Conservation (phyloP, 2,329 filamentous ascomycete genomes). For the Fusarium sp. region DNA sequence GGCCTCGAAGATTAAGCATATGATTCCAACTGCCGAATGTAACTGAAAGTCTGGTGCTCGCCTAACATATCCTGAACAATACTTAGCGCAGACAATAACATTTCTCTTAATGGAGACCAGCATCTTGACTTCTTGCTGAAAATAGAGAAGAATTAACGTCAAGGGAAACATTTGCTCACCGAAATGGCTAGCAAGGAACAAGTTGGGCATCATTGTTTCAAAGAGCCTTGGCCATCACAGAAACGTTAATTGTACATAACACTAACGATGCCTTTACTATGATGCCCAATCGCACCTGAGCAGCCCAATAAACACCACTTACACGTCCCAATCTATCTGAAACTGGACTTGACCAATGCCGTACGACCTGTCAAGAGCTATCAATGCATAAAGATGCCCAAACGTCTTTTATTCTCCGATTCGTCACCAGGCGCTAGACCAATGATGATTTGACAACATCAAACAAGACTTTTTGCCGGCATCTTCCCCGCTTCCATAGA, state of each 20-base stretch:
- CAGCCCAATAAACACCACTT: background rate
- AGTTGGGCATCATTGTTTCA: background rate
- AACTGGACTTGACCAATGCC: background rate
- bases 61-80: background rate
- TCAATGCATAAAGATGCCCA: conserved; percentile 2
- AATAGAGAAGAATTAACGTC: background rate
- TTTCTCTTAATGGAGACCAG: background rate
- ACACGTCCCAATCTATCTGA: background rate
- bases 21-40: background rate
- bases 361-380: background rate
- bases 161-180: background rate
- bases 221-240: background rate
- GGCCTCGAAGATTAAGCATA: background rate
- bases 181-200: background rate
- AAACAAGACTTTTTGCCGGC: conserved; percentile 3
- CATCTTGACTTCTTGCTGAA: background rate
- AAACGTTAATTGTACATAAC: background rate
- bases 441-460: background rate
- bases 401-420: conserved; percentile 9
- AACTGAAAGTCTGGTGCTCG: background rate
- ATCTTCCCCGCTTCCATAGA: background rate
- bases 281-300: background rate
- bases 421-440: background rate
- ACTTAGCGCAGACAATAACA: background rate
- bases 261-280: background rate